These are phyloP conservation scores for Penicillium robsamsonii DNA, from an alignment of 495 filamentous ascomycete species.

Conservation along the genomic window DNA sequence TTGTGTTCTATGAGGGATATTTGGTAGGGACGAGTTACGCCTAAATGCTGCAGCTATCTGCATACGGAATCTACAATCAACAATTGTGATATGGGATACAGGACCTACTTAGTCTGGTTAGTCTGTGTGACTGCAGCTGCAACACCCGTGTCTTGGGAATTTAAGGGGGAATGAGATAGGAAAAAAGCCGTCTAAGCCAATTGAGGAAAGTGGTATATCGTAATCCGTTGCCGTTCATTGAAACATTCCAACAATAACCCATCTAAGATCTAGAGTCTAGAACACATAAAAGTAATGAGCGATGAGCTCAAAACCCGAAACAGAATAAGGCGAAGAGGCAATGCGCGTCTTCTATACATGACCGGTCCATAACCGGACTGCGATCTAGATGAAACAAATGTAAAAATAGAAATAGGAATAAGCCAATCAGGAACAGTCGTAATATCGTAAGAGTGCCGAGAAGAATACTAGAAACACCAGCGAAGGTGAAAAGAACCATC, in stretches of 20 bases:
- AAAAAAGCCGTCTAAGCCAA: not conserved
- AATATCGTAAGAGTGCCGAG: conserved; percentile 4
- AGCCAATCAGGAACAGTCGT: conserved; percentile 9
- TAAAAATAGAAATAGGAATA: not conserved
- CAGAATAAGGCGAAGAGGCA: conserved; percentile 7
- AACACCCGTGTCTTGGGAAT: not conserved
- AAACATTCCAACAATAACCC: conserved; percentile 2
- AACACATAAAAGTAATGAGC: conserved; percentile 3
- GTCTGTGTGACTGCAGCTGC: not conserved
- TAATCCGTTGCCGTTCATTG: conserved; percentile 9
- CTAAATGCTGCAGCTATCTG: not conserved
- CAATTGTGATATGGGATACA: not conserved
- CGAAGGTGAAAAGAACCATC: conserved; percentile 2
- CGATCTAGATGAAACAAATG: not conserved
- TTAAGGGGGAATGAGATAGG: not conserved
- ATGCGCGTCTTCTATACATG: conserved; percentile 9
- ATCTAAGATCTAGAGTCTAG: conserved; percentile 10
- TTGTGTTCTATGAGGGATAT: not conserved
- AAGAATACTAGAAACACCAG: not conserved
- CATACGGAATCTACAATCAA: not conserved
- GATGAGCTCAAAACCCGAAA: conserved; percentile 6
- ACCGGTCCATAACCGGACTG: not conserved
- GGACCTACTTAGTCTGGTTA: not conserved
- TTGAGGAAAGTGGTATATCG: not conserved
- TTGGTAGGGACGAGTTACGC: not conserved